These are phyloP conservation scores for Amanita muscaria DNA, from an alignment of 768 basidiomycete species.

Conservation along the genomic window DNA sequence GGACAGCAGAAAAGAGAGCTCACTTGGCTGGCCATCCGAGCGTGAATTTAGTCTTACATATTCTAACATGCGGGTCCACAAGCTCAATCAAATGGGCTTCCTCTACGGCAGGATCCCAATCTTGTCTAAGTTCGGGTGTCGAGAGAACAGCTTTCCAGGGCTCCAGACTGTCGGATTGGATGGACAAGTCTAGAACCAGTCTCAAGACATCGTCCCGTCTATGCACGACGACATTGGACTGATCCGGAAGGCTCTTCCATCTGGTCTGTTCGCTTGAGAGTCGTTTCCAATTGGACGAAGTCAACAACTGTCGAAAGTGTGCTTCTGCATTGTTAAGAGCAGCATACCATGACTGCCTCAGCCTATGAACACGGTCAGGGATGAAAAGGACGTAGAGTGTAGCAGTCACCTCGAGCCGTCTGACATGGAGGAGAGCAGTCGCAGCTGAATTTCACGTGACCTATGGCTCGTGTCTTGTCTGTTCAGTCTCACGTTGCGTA, in stretches of 20 bases:
- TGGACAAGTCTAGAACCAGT: slow-evolving; percentile 69
- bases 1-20: slow-evolving; percentile 22
- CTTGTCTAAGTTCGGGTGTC: slow-evolving; percentile 80
- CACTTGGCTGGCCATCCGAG: slow-evolving; percentile 97
- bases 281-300: slow-evolving; percentile 76
- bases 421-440: slow-evolving; percentile 4
- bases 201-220: slow-evolving; percentile 78
- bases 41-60: slow-evolving; percentile 84
- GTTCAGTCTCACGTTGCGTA: slow-evolving; percentile 91
- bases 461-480: slow-evolving; percentile 60
- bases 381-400: background rate
- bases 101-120: slow-evolving; percentile 94
- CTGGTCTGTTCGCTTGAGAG: slow-evolving; percentile 46
- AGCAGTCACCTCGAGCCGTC: slow-evolving; percentile 7
- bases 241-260: slow-evolving; percentile 65
- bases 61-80: slow-evolving; percentile 77
- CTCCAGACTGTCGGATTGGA: slow-evolving; percentile 58
- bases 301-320: slow-evolving; percentile 70
- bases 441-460: background rate
- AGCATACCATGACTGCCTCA: slow-evolving; percentile 76
- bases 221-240: slow-evolving; percentile 71
- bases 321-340: slow-evolving; percentile 68
- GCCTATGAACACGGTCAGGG: slow-evolving; percentile 28
- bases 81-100: slow-evolving; percentile 75
- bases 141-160: slow-evolving; percentile 74